Conservation (phyloP, 2,329 filamentous ascomycete species). For the Dothistroma pini region DNA sequence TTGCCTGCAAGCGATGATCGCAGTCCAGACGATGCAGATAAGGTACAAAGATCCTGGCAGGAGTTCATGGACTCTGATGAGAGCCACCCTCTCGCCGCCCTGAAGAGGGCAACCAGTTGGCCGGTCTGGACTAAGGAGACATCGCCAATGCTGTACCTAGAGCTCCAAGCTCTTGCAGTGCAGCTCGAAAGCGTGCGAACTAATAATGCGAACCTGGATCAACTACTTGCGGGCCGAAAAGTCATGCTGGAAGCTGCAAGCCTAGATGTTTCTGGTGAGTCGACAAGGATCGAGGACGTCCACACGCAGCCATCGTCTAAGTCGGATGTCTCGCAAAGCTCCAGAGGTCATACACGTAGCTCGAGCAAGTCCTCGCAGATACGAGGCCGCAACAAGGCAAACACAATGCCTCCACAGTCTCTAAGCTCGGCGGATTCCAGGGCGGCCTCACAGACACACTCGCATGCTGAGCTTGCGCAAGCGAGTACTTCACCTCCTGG, state of each 20-base stretch:
- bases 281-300: constrained; percentile 23
- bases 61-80: constrained; percentile 36
- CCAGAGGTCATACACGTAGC: constrained; percentile 20
- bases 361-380: constrained; percentile 23
- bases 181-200: constrained; percentile 44
- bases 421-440: constrained; percentile 9
- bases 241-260: constrained; percentile 48
- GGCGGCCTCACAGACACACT: constrained; percentile 12
- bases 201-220: constrained; percentile 46
- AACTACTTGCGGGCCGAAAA: constrained; percentile 47
- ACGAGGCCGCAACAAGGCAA: constrained; percentile 21
- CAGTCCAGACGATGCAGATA: constrained; percentile 33
- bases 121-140: constrained; percentile 37
- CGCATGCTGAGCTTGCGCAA: constrained; percentile 2
- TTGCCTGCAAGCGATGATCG: constrained; percentile 22
- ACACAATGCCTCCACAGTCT: constrained; percentile 11
- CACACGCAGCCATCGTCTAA: constrained; percentile 12
- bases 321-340: constrained; percentile 13
- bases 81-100: constrained; percentile 19
- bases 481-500: constrained; percentile 19
- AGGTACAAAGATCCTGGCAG: constrained; percentile 36
- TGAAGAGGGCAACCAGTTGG: constrained; percentile 34
- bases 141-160: constrained; percentile 41
- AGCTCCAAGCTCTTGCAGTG: constrained; percentile 40
- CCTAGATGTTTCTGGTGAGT: constrained; percentile 34